These are phyloP conservation scores for Aspergillus puulaauensis DNA, from an alignment of 2,329 filamentous ascomycete species.

Conservation along the genomic window DNA sequence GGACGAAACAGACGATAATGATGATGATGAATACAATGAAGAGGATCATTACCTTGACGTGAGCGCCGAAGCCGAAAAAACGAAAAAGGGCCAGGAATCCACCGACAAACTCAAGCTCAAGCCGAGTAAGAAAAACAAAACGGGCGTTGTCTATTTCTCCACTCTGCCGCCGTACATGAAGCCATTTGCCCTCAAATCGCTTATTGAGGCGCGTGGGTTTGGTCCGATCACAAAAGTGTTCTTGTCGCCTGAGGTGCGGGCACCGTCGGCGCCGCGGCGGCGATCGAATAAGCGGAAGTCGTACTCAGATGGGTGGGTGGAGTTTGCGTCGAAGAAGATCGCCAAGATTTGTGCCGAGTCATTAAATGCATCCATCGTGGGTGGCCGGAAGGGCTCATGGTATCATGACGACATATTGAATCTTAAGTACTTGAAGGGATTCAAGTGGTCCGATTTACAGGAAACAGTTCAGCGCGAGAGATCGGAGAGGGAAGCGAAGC, in stretches of 20 bases:
- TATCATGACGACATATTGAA: conserved; percentile 50
- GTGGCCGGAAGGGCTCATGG: conserved; percentile 45
- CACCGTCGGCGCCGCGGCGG: conserved; percentile 19
- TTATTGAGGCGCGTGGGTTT: conserved; percentile 43
- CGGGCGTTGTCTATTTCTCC: conserved; percentile 46
- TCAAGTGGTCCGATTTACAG: conserved; percentile 47
- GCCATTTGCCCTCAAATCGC: conserved; percentile 45
- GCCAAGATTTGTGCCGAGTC: conserved; percentile 48
- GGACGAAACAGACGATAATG: conserved; percentile 5
- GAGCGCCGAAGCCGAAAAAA: conserved; percentile 8
- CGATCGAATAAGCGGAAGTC: conserved; percentile 44
- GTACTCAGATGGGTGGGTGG: conserved; percentile 49
- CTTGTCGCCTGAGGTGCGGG: conserved; percentile 38
- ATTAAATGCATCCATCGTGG: conserved; percentile 45
- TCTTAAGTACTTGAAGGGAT: conserved; percentile 46
- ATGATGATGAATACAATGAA: conserved; percentile 10
- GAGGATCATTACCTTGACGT: conserved; percentile 18
- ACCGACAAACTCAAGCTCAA: conserved; percentile 22
- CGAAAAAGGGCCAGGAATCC: conserved; percentile 15
- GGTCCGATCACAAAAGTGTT: conserved; percentile 45
- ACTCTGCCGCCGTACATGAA: conserved; percentile 50
- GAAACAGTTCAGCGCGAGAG: conserved; percentile 45
- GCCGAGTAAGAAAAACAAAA: conserved; percentile 34
- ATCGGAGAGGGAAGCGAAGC: conserved; percentile 40
- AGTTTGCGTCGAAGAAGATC: conserved; percentile 46